These are phyloP conservation scores for Plasmodium vinckei DNA, from an alignment of 169 alveolate species.

Conservation along the genomic window DNA sequence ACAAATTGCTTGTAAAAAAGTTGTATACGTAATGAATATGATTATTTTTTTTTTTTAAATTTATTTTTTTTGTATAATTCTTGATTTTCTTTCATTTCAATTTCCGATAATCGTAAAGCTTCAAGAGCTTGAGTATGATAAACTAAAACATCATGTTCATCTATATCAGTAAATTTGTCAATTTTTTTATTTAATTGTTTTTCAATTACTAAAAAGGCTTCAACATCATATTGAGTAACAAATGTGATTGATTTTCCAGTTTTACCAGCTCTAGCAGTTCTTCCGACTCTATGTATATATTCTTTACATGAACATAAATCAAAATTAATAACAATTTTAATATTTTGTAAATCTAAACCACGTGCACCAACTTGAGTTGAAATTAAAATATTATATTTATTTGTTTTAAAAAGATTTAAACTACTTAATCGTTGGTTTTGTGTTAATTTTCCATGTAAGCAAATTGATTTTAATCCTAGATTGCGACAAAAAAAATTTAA, in stretches of 20 bases:
- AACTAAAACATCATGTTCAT: conserved; percentile 86
- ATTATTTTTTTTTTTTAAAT: conserved; percentile 26
- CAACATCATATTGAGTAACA: conserved; percentile 94
- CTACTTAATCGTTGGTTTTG: conserved; percentile 95
- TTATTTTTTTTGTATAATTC: conserved; percentile 38
- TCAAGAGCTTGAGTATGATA: conserved; percentile 89
- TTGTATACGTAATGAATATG: not conserved
- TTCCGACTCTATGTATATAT: conserved; percentile 98
- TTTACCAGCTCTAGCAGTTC: conserved; percentile 99
- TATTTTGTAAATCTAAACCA: conserved; percentile 98
- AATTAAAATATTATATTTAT: conserved; percentile 88
- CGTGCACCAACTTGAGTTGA: conserved; percentile 99
- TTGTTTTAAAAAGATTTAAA: conserved; percentile 93
- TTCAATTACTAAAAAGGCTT: conserved; percentile 67
- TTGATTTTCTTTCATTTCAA: conserved; percentile 67
- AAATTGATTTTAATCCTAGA: conserved; percentile 92
- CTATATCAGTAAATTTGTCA: conserved; percentile 80
- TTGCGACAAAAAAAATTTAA: conserved; percentile 91
- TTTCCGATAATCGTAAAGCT: conserved; percentile 82
- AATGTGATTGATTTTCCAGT: conserved; percentile 96
- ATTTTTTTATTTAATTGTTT: conserved; percentile 76
- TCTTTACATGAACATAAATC: conserved; percentile 98
- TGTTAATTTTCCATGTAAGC: conserved; percentile 97
- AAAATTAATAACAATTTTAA: conserved; percentile 96
- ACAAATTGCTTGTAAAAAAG: too few relatives aligned